phyloP scores from a whole-genome alignment of 352 stramenopile species.

The Phytophthora chlamydospora region DNA sequence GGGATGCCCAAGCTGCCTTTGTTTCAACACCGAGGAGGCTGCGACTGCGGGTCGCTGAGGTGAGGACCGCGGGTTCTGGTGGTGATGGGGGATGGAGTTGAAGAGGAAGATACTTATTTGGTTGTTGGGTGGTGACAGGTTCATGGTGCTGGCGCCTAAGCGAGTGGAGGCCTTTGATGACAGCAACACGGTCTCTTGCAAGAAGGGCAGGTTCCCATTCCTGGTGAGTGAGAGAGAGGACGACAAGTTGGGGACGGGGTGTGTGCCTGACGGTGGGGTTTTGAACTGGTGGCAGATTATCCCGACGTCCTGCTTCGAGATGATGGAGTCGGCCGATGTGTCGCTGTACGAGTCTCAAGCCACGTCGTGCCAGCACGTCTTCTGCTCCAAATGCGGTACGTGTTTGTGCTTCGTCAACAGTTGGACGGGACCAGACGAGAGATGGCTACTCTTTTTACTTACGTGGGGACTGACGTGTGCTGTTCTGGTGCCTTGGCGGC shows the following conservation, averaged over 20 bases:
- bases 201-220: slow-evolving; percentile 82
- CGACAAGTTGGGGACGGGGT: not conserved
- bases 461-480: too few species aligned
- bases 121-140: slow-evolving; percentile 39
- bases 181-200: slow-evolving; percentile 83
- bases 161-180: slow-evolving; percentile 84
- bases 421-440: slow-evolving; percentile 9
- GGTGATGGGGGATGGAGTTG: not conserved
- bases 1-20: slow-evolving; percentile 68
- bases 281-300: slow-evolving; percentile 48
- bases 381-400: slow-evolving; percentile 80
- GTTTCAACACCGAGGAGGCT: slow-evolving; percentile 77
- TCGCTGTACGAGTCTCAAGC: slow-evolving; percentile 78
- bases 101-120: slow-evolving; percentile 12
- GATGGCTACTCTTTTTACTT: slow-evolving; percentile 16
- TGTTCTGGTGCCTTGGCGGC: too few species aligned
- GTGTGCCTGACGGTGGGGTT: slow-evolving; percentile 8
- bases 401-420: slow-evolving; percentile 13
- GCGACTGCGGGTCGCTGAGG: slow-evolving; percentile 72
- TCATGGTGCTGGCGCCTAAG: slow-evolving; percentile 76
- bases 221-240: slow-evolving; percentile 43
- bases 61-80: slow-evolving; percentile 12
- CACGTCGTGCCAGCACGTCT: slow-evolving; percentile 76
- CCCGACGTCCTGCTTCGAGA: slow-evolving; percentile 80
- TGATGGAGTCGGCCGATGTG: slow-evolving; percentile 68